Base-by-base conservation (phyloP, 2,329 filamentous ascomycete genomes). In the Trichoderma harzianum region DNA sequence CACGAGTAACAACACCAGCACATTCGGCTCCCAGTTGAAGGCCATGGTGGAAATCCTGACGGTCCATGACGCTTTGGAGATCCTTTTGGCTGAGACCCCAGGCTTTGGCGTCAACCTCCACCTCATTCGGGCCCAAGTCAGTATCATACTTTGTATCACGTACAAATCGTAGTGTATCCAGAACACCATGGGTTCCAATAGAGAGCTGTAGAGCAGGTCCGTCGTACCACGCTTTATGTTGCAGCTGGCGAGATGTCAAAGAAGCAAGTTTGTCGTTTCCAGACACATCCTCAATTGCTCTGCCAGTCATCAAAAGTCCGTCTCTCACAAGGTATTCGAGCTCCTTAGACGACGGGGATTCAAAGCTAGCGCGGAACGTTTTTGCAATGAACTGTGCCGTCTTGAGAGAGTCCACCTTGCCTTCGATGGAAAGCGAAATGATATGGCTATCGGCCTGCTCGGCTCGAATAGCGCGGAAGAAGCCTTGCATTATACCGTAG, bases 1-100 rank as follows among this genome's bases (percentile, higher is more conserved):
- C 63, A 7, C 72, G 72, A 3, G 70, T 75, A n/a, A 79, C 74
- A n/a, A 78, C 57, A 26, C 78, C 78, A 2, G 77, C 72, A 16
- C 70, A 75, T 7, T 78, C 77, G 5, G 26, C 34, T 11, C 75
- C 76, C 26, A 78, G 51, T 1, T 30, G 24, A 10, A 60, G 16
- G 18, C 24, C 36, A 10, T 60, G 3, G 5, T 69, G 65, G 11
- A 47, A 30, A 24, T 60, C 53, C 4, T 30, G 47, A 14, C 66
- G 66, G 55, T 65, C 7, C 10, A 64, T 32, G 5, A 14, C 60
- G 3, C 18, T 21, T 11, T 24, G 39, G 4, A 32, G 11, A 30
- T 69, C 65, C 18, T 36, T 18, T 6, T 58, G 14, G 34, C n/a
- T 47, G 7, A 69, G 14, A 3, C 65, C 47, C 24, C 65, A 63